Conservation (phyloP, 225 moss, liverwort and hornwort species). For the Sphagnum tenellum region DNA sequence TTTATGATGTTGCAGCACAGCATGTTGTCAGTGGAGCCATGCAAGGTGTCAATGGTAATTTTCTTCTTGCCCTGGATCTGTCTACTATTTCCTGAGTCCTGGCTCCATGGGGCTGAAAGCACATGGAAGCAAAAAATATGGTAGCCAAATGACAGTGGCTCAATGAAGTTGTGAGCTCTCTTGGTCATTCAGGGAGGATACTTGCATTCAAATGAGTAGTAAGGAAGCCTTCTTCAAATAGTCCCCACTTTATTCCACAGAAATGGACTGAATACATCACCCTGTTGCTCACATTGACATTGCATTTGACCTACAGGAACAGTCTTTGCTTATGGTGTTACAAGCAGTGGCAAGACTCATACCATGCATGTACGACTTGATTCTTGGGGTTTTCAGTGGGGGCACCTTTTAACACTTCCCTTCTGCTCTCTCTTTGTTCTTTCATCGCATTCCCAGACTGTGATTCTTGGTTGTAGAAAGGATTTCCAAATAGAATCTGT, state of each 20-base stretch:
- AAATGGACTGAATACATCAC: background rate
- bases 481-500: too few species aligned
- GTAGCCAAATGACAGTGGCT: too few species aligned
- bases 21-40: slow-evolving; percentile 93
- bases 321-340: slow-evolving; percentile 94
- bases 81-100: too few species aligned
- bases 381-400: background rate
- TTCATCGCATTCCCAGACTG: too few species aligned
- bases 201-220: too few species aligned
- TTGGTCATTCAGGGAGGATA: too few species aligned
- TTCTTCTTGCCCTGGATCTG: background rate
- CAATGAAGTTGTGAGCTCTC: too few species aligned
- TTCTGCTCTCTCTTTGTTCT: background rate
- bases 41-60: slow-evolving; percentile 93
- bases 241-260: too few species aligned
- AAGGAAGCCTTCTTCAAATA: too few species aligned
- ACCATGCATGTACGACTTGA: slow-evolving; percentile 83
- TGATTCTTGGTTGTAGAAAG: too few species aligned
- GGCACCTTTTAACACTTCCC: background rate
- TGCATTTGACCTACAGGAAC: slow-evolving; percentile 47
- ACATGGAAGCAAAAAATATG: too few species aligned
- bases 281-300: background rate
- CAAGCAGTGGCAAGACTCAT: slow-evolving; percentile 98
- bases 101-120: too few species aligned
- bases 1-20: slow-evolving; percentile 88